Evolutionary conservation across 2,329 filamentous ascomycete genomes (phyloP), one percentile per base, ranked within the genome.

Genomic region (Beauveria caledonica): DNA sequence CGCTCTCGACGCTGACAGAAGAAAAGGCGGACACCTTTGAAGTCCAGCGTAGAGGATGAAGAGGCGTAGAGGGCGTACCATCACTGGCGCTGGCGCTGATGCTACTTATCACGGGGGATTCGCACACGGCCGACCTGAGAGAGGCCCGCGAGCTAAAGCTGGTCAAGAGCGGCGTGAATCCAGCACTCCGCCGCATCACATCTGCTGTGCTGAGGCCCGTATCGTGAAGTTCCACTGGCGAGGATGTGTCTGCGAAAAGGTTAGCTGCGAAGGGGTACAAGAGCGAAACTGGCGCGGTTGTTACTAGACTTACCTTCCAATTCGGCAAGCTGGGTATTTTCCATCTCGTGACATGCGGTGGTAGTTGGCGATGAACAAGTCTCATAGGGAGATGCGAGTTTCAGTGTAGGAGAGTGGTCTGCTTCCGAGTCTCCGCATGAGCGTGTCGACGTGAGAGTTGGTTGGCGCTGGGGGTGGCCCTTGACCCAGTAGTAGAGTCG

Each of bases 401-500:
- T 39, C 39, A 27, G n/a, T 11, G 36, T 44, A 19, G 39, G 23
- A 5, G 46, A 23, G 48, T 27, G 39, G 23, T 19, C 48, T 7
- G 17, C 5, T 1, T 36, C 57, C n/a, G 48, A 39, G 3, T 21
- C 58, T 19, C 7, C 49, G 48, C 36, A 15, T 2, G 58, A 49
- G 6, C 33, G 51, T 17, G 27, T 19, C 13, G 51, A 17, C 1
- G 40, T 40, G 7, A 29, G 13, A 5, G 58, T 36, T 7, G 29
- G 23, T 17, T 49, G 54, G 3, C 17, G 58, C 17, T 39, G 46
- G 1, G 70, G 67, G 57, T 80, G 77, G 9, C 76, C 77, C 57
- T 74, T 75, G 58, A 85, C 76, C 83, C 83, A 86, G 2, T 74
- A 76, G 11, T 77, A 67, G 65, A 85, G 79, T 3, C 58, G 42